These are phyloP conservation scores for Gymnopilus dilepis DNA, from an alignment of 768 basidiomycete genomes.

Conservation along the genomic window DNA sequence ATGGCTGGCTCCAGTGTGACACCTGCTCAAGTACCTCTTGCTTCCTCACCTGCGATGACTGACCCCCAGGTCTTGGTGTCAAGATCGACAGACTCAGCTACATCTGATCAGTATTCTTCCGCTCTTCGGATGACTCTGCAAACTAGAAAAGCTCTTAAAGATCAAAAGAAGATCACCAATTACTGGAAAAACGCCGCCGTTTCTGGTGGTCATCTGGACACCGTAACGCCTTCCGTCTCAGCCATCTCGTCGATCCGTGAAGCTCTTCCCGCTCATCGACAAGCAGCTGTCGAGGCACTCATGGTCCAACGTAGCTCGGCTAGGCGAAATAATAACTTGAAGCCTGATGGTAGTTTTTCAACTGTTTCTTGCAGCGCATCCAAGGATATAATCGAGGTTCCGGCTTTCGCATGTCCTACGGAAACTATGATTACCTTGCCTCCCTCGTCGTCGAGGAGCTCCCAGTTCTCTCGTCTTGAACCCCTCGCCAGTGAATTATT, in stretches of 20 bases:
- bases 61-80: conserved; percentile 17
- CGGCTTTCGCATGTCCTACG: neutral
- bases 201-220: conserved; percentile 26
- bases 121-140: conserved; percentile 53
- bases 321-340: conserved; percentile 4
- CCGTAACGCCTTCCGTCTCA: conserved; percentile 46
- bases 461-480: conserved; percentile 25
- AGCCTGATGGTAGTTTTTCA: neutral
- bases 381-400: neutral
- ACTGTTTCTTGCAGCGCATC: neutral
- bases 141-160: conserved; percentile 47
- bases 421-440: conserved; percentile 8
- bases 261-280: conserved; percentile 38
- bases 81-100: conserved; percentile 32
- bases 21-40: neutral
- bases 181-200: conserved; percentile 52
- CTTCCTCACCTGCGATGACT: conserved; percentile 19
- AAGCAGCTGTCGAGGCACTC: conserved; percentile 46
- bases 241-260: conserved; percentile 43
- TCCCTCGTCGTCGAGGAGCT: conserved; percentile 18
- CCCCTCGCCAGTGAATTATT: conserved; percentile 34
- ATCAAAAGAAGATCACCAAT: conserved; percentile 47
- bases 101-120: conserved; percentile 50
- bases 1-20: neutral
- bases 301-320: conserved; percentile 27